Conservation (phyloP, 2,329 filamentous ascomycete genomes). For the Bipolaris victoriae region DNA sequence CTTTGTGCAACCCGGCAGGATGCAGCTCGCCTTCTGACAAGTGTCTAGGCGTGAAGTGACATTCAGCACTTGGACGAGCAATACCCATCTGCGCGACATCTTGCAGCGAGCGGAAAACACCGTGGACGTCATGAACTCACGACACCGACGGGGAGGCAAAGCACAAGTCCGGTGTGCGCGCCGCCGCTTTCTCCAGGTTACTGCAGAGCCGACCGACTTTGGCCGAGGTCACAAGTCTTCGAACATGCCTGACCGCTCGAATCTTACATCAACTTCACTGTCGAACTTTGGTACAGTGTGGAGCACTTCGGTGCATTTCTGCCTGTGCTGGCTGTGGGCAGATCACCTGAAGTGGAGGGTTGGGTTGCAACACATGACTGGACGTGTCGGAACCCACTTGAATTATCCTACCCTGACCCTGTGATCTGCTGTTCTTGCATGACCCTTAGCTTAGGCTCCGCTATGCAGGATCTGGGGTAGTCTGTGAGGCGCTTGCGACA, state of each 20-base stretch:
- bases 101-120: background rate
- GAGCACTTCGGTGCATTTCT: conserved; percentile 1
- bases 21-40: background rate
- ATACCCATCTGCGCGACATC: background rate
- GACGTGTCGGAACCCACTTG: conserved; percentile 21
- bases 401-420: conserved; percentile 28
- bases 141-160: background rate
- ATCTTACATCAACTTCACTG: background rate
- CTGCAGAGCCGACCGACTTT: conserved; percentile 2
- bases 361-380: conserved; percentile 28
- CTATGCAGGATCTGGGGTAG: conserved; percentile 23
- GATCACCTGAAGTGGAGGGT: conserved; percentile 20
- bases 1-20: background rate
- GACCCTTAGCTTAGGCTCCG: conserved; percentile 14
- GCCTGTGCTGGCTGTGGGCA: conserved; percentile 15
- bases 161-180: background rate
- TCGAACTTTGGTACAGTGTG: conserved; percentile 1
- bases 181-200: background rate
- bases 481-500: conserved; percentile 2
- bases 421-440: conserved; percentile 31
- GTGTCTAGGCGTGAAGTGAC: background rate
- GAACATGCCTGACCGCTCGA: background rate
- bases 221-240: conserved; percentile 11
- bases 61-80: background rate
- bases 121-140: background rate